These are phyloP conservation scores for Neurospora crassa DNA, from an alignment of 2,329 filamentous ascomycete genomes.

Conservation along the genomic window DNA sequence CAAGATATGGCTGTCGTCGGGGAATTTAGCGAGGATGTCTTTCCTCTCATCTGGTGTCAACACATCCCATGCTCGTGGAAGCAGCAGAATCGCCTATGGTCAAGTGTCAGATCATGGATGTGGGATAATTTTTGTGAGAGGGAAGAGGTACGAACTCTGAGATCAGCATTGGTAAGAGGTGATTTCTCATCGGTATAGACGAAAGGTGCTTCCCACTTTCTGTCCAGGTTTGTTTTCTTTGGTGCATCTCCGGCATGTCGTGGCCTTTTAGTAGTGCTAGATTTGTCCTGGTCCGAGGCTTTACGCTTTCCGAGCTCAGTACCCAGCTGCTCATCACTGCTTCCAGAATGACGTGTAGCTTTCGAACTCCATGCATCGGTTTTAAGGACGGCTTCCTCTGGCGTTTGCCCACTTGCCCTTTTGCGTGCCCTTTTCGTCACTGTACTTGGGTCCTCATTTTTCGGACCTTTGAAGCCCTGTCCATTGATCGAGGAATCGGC, in stretches of 20 bases:
- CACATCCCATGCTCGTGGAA: conserved; percentile 28
- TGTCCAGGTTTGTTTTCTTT: conserved; percentile 18
- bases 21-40: conserved; percentile 28
- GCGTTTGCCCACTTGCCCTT: background rate
- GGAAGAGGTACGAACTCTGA: conserved; percentile 3
- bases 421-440: background rate
- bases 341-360: background rate
- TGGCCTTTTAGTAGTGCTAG: conserved; percentile 11
- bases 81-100: conserved; percentile 27
- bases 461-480: background rate
- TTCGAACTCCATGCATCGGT: background rate
- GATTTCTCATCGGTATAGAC: conserved; percentile 28
- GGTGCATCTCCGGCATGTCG: conserved; percentile 2
- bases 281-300: background rate
- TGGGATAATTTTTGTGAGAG: background rate
- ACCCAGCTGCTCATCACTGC: background rate
- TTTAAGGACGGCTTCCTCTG: background rate
- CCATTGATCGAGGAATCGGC: background rate
- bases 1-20: conserved; percentile 23
- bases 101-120: conserved; percentile 3
- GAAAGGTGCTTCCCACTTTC: conserved; percentile 20
- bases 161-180: conserved; percentile 25
- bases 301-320: conserved; percentile 7
- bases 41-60: conserved; percentile 24
- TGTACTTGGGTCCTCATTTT: background rate